Conservation (phyloP, 2,329 filamentous ascomycete species). For the Claviceps sp. region DNA sequence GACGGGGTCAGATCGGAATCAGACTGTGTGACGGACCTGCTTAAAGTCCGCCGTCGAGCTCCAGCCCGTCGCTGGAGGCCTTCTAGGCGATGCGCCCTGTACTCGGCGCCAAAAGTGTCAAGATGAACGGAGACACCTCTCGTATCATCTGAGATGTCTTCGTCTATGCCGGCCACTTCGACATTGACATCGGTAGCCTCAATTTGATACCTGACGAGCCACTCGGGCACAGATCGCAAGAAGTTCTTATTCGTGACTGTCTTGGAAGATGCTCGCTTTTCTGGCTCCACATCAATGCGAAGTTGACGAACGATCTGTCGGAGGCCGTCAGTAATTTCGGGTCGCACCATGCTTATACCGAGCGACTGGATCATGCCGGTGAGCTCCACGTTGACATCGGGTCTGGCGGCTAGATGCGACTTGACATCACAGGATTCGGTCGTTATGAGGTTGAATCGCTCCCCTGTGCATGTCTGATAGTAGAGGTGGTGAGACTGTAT, state of each 20-base stretch:
- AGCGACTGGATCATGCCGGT: conserved; percentile 76
- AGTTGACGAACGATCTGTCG: conserved; percentile 84
- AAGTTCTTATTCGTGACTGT: conserved; percentile 49
- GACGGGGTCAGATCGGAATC: conserved; percentile 47
- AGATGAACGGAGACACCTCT: conserved; percentile 77
- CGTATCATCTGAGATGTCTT: conserved; percentile 66
- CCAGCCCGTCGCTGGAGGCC: conserved; percentile 39
- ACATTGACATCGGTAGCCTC: conserved; percentile 82
- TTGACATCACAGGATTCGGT: conserved; percentile 84
- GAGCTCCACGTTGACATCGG: conserved; percentile 70
- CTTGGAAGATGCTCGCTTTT: conserved; percentile 37
- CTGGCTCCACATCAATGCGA: conserved; percentile 52
- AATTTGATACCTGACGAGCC: conserved; percentile 73
- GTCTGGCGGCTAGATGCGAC: conserved; percentile 69
- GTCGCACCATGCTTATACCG: conserved; percentile 75
- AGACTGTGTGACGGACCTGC: conserved; percentile 52
- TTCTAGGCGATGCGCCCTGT: conserved; percentile 68
- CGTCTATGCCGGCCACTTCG: conserved; percentile 80
- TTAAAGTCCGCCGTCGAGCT: conserved; percentile 59
- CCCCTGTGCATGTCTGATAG: conserved; percentile 77
- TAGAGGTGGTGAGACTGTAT: conserved; percentile 82
- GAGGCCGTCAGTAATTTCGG: conserved; percentile 85
- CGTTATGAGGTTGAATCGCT: conserved; percentile 73
- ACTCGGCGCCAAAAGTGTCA: conserved; percentile 79
- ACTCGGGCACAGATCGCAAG: conserved; percentile 64